phyloP scores from a whole-genome alignment of 495 filamentous ascomycete genomes.

The Lepidopterella palustris region DNA sequence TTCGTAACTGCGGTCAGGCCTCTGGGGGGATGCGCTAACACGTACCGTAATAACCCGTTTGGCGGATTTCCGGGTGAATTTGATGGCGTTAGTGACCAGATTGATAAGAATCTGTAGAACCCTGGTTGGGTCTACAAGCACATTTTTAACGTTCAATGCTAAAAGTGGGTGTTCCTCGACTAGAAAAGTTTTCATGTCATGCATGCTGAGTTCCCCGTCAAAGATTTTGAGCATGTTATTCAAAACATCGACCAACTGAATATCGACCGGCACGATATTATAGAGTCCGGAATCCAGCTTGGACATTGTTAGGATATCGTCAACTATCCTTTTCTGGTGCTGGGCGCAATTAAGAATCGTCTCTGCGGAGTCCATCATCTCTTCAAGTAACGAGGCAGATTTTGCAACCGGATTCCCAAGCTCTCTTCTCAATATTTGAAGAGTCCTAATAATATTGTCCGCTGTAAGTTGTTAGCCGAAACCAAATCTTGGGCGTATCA shows the following conservation, averaged over 20 bases:
- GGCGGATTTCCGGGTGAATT: constrained; percentile 50
- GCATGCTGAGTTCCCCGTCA: constrained; percentile 6
- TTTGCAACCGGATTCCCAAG: background rate
- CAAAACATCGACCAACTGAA: constrained; percentile 4
- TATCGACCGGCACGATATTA: constrained; percentile 6
- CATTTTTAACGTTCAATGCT: constrained; percentile 10
- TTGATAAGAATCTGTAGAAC: constrained; percentile 48
- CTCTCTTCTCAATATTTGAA: background rate
- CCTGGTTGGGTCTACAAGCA: constrained; percentile 26
- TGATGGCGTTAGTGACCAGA: constrained; percentile 70
- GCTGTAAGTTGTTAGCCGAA: constrained; percentile 13
- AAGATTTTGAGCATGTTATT: constrained; percentile 10
- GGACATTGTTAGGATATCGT: constrained; percentile 17
- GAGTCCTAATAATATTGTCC: constrained; percentile 17
- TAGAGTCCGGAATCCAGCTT: constrained; percentile 21
- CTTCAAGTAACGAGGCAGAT: constrained; percentile 3
- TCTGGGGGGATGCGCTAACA: constrained; percentile 2
- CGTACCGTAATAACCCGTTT: constrained; percentile 14
- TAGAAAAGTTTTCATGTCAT: constrained; percentile 19
- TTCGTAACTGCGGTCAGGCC: background rate
- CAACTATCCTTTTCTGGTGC: constrained; percentile 19
- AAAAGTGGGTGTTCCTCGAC: constrained; percentile 9
- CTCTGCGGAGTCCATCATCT: constrained; percentile 20
- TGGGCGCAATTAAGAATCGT: constrained; percentile 15
- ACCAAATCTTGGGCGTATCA: background rate